Base-by-base conservation (phyloP, 805 yeast genomes). In the Brettanomyces bruxellensis region DNA sequence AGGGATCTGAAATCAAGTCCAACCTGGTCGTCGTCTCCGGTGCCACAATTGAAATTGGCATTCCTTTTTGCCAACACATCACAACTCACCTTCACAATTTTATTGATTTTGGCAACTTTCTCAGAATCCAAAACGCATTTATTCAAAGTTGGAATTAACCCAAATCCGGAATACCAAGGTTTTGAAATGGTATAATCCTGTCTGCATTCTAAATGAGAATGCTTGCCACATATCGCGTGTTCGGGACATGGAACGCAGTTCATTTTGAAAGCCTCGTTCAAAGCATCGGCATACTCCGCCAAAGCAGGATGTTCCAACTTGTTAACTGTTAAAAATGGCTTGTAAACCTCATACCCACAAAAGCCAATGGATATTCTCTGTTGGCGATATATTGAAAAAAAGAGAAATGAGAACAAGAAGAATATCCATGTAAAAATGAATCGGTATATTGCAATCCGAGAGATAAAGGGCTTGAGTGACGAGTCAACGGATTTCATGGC, bases 191-290 rank as follows among this genome's bases (percentile, higher is more conserved):
- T 65, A 56, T 70, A 86, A 53, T 86, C 96, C 36, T 81, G 83
- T 53, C 76, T 81, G 64, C 99, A 91, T 44, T 73, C 76, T 2
- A 86, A 57, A 47, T 74, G 68, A 51, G 87, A 70, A 43, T 72
- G 62, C 24, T 81, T 77, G 53, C 72, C 81, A 63, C 98, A 91
- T 40, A 79, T 68, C 0, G 90, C 93, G 64, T 90, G 83, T 2
- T 72, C 74, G 1, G 98, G 98, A 61, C 98, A 91, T 14, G 77
- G 77, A 3, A 79, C 67, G 65, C 99, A 91, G 0, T 55, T 45
- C 3, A 95, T 91, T 41, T 72, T 75, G 43, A 84, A 61, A 41
- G 69, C 60, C 0, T 63, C 56, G 34, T 83, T 84, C 5, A 73
- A 35, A 11, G 53, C 47, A n/a, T 62, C 55, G 25, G 75, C 48